Conservation (phyloP, 116 monocot species). For the Iris pallida region DNA sequence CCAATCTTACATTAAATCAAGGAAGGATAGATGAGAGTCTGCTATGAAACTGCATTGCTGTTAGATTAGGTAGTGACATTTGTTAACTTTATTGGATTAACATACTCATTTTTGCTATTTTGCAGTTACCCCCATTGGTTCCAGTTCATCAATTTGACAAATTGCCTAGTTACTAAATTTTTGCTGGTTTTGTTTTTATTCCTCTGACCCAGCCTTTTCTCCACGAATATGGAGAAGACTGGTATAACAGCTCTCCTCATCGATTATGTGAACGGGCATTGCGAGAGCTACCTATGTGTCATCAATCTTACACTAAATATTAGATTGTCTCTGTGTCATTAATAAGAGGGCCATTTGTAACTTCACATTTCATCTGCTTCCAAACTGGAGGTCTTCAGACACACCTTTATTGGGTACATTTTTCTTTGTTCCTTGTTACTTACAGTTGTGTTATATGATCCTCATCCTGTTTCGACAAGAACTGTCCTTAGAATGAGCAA, state of each 20-base stretch:
- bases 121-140: slow-evolving; percentile 90
- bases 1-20: background rate
- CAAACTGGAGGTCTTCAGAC: too few relatives aligned
- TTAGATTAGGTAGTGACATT: background rate
- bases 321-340: too few relatives aligned
- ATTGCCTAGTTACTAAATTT: slow-evolving; percentile 92
- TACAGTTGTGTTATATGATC: too few relatives aligned
- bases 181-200: slow-evolving; percentile 91
- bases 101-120: slow-evolving; percentile 8
- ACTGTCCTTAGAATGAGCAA: too few relatives aligned
- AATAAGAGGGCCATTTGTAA: too few relatives aligned
- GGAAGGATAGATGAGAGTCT: background rate
- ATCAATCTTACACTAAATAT: too few relatives aligned
- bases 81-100: background rate
- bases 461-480: too few relatives aligned
- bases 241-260: slow-evolving; percentile 92
- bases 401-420: too few relatives aligned
- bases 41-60: background rate
- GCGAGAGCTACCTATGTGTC: slow-evolving; percentile 78
- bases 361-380: too few relatives aligned
- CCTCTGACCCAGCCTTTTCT: slow-evolving; percentile 96
- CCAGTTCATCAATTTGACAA: slow-evolving; percentile 97
- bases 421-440: too few relatives aligned
- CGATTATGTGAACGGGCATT: slow-evolving; percentile 87
- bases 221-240: slow-evolving; percentile 98